Evolutionary conservation across 2,329 filamentous ascomycete species (phyloP).

Genomic region (Mariannaea sp.): DNA sequence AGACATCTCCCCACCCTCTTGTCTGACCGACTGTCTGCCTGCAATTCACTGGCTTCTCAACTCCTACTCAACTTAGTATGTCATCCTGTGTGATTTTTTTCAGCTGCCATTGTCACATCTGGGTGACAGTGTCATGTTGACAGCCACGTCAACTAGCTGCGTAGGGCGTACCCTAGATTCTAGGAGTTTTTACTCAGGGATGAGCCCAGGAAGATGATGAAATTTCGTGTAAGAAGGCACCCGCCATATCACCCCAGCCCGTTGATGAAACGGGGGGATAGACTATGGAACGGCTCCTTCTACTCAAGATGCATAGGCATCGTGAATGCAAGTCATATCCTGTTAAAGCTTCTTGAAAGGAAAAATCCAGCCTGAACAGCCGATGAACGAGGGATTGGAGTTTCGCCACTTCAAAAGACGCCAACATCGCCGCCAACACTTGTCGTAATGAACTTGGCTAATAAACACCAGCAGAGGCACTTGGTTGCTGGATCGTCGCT

Average conservation of each 20-base stretch:
- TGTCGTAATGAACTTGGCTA: neutral
- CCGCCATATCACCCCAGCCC: no score
- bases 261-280: no score
- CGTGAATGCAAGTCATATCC: constrained; percentile 17
- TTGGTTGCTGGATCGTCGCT: constrained; percentile 11
- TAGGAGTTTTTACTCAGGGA: neutral
- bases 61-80: neutral
- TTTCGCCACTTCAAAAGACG: neutral
- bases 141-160: constrained; percentile 6
- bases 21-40: constrained; percentile 2
- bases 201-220: neutral
- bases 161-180: constrained; percentile 8
- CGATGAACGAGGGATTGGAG: neutral
- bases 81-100: neutral
- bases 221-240: constrained; percentile 1
- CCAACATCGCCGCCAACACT: neutral
- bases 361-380: neutral
- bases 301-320: constrained; percentile 15
- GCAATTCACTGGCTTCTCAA: neutral
- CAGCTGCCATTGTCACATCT: neutral
- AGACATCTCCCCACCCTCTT: neutral
- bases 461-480: neutral
- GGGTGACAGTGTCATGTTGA: constrained; percentile 2
- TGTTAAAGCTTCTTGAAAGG: constrained; percentile 5
- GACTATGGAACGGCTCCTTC: neutral